Conservation (phyloP, 805 yeast species). For the Yamadazyma sp. region DNA sequence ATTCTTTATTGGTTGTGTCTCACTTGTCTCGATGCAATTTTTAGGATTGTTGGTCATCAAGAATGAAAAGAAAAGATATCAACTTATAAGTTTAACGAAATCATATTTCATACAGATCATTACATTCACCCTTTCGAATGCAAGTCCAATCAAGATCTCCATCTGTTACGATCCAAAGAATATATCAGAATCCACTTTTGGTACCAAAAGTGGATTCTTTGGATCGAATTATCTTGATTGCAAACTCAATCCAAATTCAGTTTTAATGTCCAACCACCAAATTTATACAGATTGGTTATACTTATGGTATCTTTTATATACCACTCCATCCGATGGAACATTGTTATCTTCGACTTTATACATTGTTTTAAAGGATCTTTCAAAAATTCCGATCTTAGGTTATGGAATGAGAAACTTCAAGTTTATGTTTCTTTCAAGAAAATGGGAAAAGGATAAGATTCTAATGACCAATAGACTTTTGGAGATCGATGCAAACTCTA, state of each 20-base stretch:
- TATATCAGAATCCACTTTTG: too few species aligned
- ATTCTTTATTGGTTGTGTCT: conserved; percentile 11
- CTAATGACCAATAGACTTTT: conserved; percentile 54
- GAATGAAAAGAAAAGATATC: background rate
- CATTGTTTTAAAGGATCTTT: conserved; percentile 76
- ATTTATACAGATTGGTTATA: conserved; percentile 92
- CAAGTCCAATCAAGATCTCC: conserved; percentile 51
- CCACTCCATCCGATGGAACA: too few species aligned
- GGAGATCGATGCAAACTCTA: conserved; percentile 57
- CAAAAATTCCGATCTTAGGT: conserved; percentile 76
- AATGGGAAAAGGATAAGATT: conserved; percentile 76
- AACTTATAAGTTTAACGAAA: conserved; percentile 51
- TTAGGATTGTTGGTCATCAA: conserved; percentile 18
- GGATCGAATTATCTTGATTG: conserved; percentile 29
- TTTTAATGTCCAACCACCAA: conserved; percentile 87
- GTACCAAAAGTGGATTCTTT: too few species aligned
- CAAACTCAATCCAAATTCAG: conserved; percentile 53
- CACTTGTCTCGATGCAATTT: conserved; percentile 8
- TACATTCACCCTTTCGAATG: conserved; percentile 46
- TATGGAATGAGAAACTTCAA: conserved; percentile 78
- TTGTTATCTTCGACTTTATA: conserved; percentile 60
- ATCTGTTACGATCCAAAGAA: conserved; percentile 45
- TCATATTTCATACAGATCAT: conserved; percentile 54
- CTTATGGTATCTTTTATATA: conserved; percentile 80
- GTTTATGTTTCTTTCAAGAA: conserved; percentile 78